Evolutionary conservation across 306 rosid species (phyloP), one percentile per base, ranked within the genome.

Genomic region (Fagus crenata): DNA sequence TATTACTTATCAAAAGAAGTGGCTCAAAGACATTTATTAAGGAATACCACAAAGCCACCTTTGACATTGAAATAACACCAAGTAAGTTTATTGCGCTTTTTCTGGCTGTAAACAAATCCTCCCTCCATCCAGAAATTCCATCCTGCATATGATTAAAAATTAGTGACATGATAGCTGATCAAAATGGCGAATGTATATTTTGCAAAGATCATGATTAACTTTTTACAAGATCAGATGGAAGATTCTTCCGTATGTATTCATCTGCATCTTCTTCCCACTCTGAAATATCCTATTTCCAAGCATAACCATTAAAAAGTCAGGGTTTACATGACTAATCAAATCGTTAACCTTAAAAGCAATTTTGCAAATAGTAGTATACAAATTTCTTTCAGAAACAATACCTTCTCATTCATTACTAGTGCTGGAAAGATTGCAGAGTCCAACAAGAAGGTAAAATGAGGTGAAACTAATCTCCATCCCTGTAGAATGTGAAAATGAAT

Each of bases 211-310:
- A 77, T 72, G 65, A 69, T 70, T 54, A 78, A 69, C 33, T 75
- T 74, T 54, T 64, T 91, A 93, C 98, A 56, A 93, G 86, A 78
- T 93, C 98, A 54, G 97, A 93, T 76, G 97, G 98, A 82, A 91
- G 92, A 87, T 93, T 93, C 88, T 89, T 93, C 61, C 90, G 82
- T 49, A 93, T 81, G 81, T 88, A 93, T 84, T 93, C 98, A 71
- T 93, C 98, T 58, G 92, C 85, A 73, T 93, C 98, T 81, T 93
- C 97, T 86, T 91, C 98, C 98, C 98, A 93, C 87, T 93, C 98
- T 18, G 82, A 56, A 49, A 85, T 55, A 83, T 93, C 98, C 98
- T 93, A 73, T 55, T 60, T 41, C 64, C 75, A 53, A 68, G 75
- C 63, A 78, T 86, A 81, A 79, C 56, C 84, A 82, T 31, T 71